Base-by-base conservation (phyloP, 768 basidiomycete genomes). In the Macrolepiota albuminosa region DNA sequence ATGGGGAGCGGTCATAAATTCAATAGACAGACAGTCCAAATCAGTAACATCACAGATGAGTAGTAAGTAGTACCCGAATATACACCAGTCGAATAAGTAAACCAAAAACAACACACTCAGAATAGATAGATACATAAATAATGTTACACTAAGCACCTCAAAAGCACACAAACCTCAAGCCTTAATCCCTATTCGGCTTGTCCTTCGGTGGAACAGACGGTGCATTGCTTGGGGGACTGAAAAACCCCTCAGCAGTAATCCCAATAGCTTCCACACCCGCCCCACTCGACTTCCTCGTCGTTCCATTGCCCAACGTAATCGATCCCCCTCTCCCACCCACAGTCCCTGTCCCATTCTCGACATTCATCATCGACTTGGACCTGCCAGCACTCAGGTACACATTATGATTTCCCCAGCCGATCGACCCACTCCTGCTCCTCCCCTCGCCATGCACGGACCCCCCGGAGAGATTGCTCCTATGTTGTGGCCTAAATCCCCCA, bases 171-270 rank as follows among this genome's bases (percentile, higher is more conserved):
- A 5, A 11, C 10, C 53, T 26, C 0, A 42, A 3, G 4, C 18
- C 29, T 54, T 39, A 54, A 31, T 54, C 53, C 6, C 18, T 18
- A 31, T 7, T 21, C 53, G 18, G 6, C 10, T 31, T 13, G 10
- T 31, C n/a, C 11, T 54, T 54, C n/a, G 40, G 54, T 3, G 54
- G 54, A 21, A 54, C 40, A 42, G 54, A 29, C 40, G 40, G 54
- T 13, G 31, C 40, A 33, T n/a, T 31, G 11, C 54, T 33, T 3
- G 88, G 85, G 4, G 89, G 77, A 13, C 79, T 75, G 70, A 93
- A 93, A 69, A 93, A 93, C 0, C 91, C 92, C 24, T 79, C 79
- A 37, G 89, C 91, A 36, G 87, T 91, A 49, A 93, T 78, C 18
- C 90, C 81, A 48, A 88, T 69, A 31, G 90, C 87, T 73, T 89